Evolutionary conservation across 805 yeast species (phyloP).

Genomic region (Kregervanrija pseudodelftensis): DNA sequence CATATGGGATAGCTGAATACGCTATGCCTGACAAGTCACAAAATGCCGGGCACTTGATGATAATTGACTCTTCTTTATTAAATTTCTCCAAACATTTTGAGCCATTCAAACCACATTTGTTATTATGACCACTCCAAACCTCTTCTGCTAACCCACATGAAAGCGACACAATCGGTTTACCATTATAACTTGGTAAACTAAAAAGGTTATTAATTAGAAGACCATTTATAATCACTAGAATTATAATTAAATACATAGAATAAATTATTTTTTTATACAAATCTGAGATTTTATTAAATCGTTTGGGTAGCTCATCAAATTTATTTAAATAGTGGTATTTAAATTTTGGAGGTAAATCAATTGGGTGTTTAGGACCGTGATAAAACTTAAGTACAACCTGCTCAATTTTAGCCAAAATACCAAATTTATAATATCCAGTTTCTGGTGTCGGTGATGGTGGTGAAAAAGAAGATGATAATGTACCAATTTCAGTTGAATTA

Average conservation of each 20-base stretch:
- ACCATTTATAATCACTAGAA: no score
- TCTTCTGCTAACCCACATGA: slow-evolving; percentile 39
- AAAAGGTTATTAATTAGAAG: no score
- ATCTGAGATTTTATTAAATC: slow-evolving; percentile 3
- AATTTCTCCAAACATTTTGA: slow-evolving; percentile 37
- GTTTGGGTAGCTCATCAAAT: slow-evolving; percentile 39
- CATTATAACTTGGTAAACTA: no score
- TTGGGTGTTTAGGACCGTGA: slow-evolving; percentile 43
- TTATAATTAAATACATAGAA: no score
- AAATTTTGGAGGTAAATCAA: slow-evolving; percentile 42
- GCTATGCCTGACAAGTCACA: slow-evolving; percentile 58
- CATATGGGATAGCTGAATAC: slow-evolving; percentile 69
- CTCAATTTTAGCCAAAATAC: no score
- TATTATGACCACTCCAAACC: slow-evolving; percentile 73
- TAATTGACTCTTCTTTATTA: slow-evolving; percentile 33
- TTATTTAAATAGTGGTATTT: slow-evolving; percentile 16
- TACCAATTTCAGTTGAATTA: no score
- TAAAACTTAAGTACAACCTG: slow-evolving; percentile 22
- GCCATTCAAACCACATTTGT: slow-evolving; percentile 69
- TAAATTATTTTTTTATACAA: no score
- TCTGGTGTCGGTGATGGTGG: no score
- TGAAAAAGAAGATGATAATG: no score
- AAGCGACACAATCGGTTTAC: slow-evolving; percentile 30
- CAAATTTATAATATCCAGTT: no score
- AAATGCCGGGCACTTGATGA: slow-evolving; percentile 79